These are phyloP conservation scores for Lichtheimia ornata DNA, from an alignment of 371 early-diverging fungal genomes.

Conservation along the genomic window DNA sequence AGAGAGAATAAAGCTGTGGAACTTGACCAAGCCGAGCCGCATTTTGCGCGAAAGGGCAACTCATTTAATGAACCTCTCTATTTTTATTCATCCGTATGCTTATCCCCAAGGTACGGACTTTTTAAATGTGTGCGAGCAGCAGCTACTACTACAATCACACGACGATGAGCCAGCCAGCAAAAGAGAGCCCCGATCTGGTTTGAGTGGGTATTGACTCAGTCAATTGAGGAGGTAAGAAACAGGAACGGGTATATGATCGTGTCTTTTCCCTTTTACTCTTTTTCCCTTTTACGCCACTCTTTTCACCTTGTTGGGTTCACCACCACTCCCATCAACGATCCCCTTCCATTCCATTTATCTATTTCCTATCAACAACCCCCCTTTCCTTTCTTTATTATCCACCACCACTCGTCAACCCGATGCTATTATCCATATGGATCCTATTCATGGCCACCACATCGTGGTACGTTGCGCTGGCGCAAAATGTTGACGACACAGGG, in stretches of 20 bases:
- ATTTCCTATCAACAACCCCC: neutral
- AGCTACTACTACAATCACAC: neutral
- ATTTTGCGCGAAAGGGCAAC: neutral
- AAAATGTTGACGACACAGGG: slow-evolving; percentile 15
- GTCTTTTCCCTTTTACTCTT: neutral
- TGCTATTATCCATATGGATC: neutral
- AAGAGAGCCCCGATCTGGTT: neutral
- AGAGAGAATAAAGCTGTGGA: neutral
- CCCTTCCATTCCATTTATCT: slow-evolving; percentile 3
- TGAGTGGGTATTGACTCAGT: neutral
- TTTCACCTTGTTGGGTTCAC: slow-evolving; percentile 1
- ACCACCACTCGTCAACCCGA: neutral
- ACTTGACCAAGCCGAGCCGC: neutral
- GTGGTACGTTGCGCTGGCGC: slow-evolving; percentile 16
- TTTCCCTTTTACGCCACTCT: neutral
- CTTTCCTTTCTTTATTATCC: slow-evolving; percentile 2
- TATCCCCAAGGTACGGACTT: neutral
- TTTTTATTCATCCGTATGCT: neutral
- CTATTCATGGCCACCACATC: slow-evolving; percentile 1
- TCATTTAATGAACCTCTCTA: neutral
- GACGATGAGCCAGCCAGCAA: neutral
- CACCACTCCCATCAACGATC: neutral
- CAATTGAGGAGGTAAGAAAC: neutral
- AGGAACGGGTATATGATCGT: slow-evolving; percentile 1
- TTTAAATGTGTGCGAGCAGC: neutral